phyloP scores from a whole-genome alignment of 768 basidiomycete genomes.

The Rhodosporidiobolus sp. region DNA sequence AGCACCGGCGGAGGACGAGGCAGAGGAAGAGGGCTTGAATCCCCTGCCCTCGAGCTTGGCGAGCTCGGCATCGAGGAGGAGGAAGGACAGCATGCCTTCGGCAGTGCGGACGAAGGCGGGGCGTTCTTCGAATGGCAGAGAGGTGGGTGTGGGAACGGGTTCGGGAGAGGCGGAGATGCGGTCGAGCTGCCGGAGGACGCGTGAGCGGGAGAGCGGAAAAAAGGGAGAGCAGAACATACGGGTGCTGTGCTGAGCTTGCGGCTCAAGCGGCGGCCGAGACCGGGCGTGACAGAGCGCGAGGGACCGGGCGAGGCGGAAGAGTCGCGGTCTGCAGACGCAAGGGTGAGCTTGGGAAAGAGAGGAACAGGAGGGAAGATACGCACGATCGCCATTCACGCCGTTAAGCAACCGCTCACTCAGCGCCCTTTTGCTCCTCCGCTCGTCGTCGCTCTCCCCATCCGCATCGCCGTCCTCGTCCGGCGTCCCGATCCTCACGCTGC shows the following conservation, averaged over 20 bases:
- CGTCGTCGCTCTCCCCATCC: conserved; percentile 37
- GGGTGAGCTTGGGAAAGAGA: background rate
- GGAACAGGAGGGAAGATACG: background rate
- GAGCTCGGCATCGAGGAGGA: conserved; percentile 36
- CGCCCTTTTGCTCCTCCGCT: conserved; percentile 24
- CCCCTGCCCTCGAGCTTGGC: conserved; percentile 28
- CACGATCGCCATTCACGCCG: conserved; percentile 30
- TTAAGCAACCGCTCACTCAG: conserved; percentile 24
- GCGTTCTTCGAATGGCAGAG: conserved; percentile 32
- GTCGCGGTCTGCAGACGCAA: conserved; percentile 7
- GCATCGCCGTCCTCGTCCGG: conserved; percentile 35
- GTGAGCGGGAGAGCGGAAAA: too few relatives aligned
- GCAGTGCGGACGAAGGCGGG: conserved; percentile 36
- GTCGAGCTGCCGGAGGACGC: conserved; percentile 10
- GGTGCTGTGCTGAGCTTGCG: conserved; percentile 26
- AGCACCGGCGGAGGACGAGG: conserved; percentile 12
- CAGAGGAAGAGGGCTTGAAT: background rate
- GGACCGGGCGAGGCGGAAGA: conserved; percentile 27
- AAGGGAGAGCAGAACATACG: background rate
- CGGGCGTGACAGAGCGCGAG: conserved; percentile 15
- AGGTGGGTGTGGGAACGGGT: background rate
- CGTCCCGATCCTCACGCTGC: conserved; percentile 23
- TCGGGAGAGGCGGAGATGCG: conserved; percentile 23
- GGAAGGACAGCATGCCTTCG: conserved; percentile 31
- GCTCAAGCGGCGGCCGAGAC: background rate